Percentiles rank a stretch among this genome's conserved stretches.
Evolutionary conservation across 345 rosid genomes (phyloP).

Genomic region (Limnanthes douglasii): DNA sequence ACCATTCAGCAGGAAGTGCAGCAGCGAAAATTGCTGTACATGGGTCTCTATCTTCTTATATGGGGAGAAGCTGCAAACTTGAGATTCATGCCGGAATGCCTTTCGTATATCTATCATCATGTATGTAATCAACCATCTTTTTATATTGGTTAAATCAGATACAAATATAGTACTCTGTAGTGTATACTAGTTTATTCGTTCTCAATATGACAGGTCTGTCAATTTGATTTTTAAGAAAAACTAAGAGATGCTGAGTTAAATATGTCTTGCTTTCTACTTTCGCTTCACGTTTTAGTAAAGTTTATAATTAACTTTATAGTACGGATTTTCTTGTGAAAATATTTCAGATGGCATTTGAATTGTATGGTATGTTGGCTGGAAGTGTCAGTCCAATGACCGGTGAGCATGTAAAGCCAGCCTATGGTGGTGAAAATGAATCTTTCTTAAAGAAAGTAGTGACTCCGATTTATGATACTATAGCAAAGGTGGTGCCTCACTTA

Average conservation of each 20-base stretch:
- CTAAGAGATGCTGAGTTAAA: too few species aligned
- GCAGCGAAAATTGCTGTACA: conserved; percentile 75
- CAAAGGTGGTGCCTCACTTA: conserved; percentile 18
- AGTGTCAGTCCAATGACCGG: conserved; percentile 52
- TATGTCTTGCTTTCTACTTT: too few species aligned
- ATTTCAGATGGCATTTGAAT: conserved; percentile 19
- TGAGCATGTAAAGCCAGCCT: conserved; percentile 48
- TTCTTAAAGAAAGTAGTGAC: conserved; percentile 52
- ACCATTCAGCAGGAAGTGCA: conserved; percentile 93
- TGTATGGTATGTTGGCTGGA: conserved; percentile 60
- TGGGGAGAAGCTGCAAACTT: conserved; percentile 98
- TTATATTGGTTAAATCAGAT: too few species aligned
- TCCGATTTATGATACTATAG: conserved; percentile 43
- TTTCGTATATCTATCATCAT: conserved; percentile 84
- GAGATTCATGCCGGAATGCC: conserved; percentile 94
- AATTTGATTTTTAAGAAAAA: too few species aligned
- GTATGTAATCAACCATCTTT: conserved; percentile 25
- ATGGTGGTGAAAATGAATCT: conserved; percentile 56
- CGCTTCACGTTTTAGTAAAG: too few species aligned
- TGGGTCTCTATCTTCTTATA: conserved; percentile 84
- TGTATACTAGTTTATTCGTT: too few species aligned
- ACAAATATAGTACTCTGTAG: too few species aligned
- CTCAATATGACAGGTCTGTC: too few species aligned
- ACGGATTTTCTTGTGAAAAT: not conserved
- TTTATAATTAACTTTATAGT: too few species aligned